Percentiles rank a stretch among this genome's conserved stretches.
Conservation (phyloP, 257 asterid species). For the Misopates orontium region DNA sequence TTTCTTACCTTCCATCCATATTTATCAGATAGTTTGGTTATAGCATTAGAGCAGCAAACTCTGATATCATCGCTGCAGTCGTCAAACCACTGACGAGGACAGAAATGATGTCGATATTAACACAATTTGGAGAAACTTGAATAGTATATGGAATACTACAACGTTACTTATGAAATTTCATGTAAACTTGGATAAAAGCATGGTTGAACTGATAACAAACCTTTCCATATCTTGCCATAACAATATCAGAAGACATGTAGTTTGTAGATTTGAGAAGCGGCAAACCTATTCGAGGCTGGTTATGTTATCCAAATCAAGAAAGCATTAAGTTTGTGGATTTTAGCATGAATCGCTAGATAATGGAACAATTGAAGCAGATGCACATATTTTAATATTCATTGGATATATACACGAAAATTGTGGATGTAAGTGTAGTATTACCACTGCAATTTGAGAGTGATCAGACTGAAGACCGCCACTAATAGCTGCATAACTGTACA, state of each 20-base stretch:
- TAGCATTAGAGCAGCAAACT: constrained; percentile 62
- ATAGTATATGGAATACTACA: neutral
- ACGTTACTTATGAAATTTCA: neutral
- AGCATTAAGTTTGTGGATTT: constrained; percentile 1
- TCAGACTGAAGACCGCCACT: constrained; percentile 51
- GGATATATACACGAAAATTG: neutral
- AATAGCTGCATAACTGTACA: constrained; percentile 81
- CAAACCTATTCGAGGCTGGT: constrained; percentile 59
- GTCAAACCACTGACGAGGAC: constrained; percentile 72
- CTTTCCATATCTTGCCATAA: constrained; percentile 76
- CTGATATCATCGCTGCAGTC: constrained; percentile 73
- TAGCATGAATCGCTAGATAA: neutral
- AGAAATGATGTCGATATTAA: constrained; percentile 1
- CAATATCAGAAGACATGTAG: constrained; percentile 39
- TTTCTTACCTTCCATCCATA: constrained; percentile 79
- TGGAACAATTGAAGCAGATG: neutral
- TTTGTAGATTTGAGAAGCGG: constrained; percentile 63
- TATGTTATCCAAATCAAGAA: neutral
- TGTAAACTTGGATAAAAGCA: neutral
- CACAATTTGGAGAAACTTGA: neutral
- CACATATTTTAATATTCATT: neutral
- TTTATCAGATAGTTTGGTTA: constrained; percentile 47
- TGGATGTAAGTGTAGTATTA: constrained; percentile 22
- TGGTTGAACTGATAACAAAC: constrained; percentile 32
- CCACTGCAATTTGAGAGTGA: constrained; percentile 34